Evolutionary conservation across 2,329 filamentous ascomycete genomes (phyloP).

Genomic region (Thielaviopsis euricoi): DNA sequence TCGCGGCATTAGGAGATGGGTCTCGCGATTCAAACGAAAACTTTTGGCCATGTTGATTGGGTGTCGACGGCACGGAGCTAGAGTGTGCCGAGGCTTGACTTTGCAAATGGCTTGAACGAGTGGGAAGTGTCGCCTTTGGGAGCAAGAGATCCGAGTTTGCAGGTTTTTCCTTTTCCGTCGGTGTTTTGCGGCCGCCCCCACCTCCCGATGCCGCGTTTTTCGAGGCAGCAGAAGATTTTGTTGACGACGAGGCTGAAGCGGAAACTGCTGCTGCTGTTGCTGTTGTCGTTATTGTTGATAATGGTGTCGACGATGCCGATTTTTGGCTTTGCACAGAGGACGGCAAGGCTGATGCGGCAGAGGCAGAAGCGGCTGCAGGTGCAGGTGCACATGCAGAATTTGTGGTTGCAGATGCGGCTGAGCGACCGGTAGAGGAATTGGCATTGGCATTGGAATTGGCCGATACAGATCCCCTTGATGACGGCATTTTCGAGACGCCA

Average conservation of each 20-base stretch:
- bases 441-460: background rate
- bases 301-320: background rate
- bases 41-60: constrained; percentile 72
- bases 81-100: constrained; percentile 37
- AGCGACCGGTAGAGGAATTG: background rate
- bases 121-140: constrained; percentile 13
- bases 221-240: background rate
- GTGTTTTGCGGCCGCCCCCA: constrained; percentile 2
- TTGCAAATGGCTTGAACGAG: constrained; percentile 13
- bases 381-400: background rate
- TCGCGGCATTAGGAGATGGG: constrained; percentile 62
- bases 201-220: background rate
- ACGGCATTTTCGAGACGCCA: background rate
- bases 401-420: background rate
- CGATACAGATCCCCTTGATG: background rate
- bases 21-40: constrained; percentile 62
- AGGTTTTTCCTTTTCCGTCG: constrained; percentile 14
- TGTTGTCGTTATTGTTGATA: background rate
- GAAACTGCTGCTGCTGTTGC: background rate
- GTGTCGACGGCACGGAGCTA: constrained; percentile 83
- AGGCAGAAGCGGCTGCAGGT: background rate
- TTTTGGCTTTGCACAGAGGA: background rate
- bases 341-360: background rate
- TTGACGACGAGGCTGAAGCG: background rate
- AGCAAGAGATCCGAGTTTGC: constrained; percentile 23